Base-by-base conservation (phyloP, 345 rosid genomes). In the Rhizophora apiculata region DNA sequence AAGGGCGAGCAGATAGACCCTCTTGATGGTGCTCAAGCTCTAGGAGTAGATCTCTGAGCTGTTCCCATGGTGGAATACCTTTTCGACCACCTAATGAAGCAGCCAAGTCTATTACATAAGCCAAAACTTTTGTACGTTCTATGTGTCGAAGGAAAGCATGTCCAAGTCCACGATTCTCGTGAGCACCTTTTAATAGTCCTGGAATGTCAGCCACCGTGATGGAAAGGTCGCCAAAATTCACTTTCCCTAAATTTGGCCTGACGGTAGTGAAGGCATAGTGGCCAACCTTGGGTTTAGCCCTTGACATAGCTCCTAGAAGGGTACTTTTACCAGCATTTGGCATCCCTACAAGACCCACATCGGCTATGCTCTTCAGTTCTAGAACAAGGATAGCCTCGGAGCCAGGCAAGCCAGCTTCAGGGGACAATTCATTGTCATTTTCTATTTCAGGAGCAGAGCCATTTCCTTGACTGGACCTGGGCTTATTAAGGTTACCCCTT, bases 271-370 rank as follows among this genome's bases (percentile, higher is more conserved):
- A 94, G 57, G 97, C 93, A 26, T 91, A 88, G 70, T 89, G 89
- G 48, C 97, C 97, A 51, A 91, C 89, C 0, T 85, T 68, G 4
- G 98, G 96, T 74, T 85, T 91, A 46, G 96, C 97, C 58, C 92
- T 84, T 0, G 97, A 94, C 43, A 94, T 26, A 16, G 96, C 95
- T 56, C 96, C 97, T 19, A 94, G 81, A 67, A 94, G 96, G 49
- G 96, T 94, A 60, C 97, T 94, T 80, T 94, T 94, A 57, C 97
- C 97, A 6, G 96, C 97, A 72, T 88, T 94, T 64, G 98, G 97
- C 93, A 94, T 85, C 19, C 98, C 98, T 1, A 94, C 97, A 43
- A 91, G 88, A n/a, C 99, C 96, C 63, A 94, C 97, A 59, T 94
- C 99, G 2, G 99, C 97, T 15, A 94, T 92, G 83, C 93, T 92